Evolutionary conservation across 31 red algal genomes (phyloP).

Genomic region (Porphyra umbilicalis): DNA sequence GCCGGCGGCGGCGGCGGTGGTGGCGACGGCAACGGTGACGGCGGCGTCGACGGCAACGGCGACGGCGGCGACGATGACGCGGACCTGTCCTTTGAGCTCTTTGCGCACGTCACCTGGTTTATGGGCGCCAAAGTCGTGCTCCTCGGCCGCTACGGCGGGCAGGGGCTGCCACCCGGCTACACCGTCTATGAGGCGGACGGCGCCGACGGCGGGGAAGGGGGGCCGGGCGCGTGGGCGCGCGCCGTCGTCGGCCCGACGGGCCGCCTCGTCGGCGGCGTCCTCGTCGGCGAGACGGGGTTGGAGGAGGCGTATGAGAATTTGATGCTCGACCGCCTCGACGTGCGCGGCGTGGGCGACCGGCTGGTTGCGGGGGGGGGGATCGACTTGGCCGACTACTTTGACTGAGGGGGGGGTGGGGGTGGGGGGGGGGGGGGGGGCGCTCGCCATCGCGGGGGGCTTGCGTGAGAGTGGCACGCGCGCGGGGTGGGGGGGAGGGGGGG

Average conservation of each 20-base stretch:
- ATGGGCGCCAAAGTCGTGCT: background rate
- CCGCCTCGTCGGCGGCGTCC: background rate
- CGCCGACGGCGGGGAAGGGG: background rate
- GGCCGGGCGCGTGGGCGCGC: background rate
- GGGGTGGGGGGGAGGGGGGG: no score
- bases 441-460: no score
- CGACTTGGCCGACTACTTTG: background rate
- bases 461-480: no score
- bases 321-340: background rate
- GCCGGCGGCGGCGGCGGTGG: background rate
- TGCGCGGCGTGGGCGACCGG: background rate
- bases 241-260: background rate
- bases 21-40: background rate
- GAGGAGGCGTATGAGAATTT: background rate
- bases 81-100: background rate
- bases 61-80: background rate
- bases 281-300: background rate
- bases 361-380: background rate
- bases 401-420: background rate
- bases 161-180: background rate
- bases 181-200: background rate
- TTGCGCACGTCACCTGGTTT: background rate
- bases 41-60: background rate
- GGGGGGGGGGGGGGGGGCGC: no score
- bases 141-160: background rate